phyloP scores from a whole-genome alignment of 305 asterid species.

The Stenogyne calaminthoides region DNA sequence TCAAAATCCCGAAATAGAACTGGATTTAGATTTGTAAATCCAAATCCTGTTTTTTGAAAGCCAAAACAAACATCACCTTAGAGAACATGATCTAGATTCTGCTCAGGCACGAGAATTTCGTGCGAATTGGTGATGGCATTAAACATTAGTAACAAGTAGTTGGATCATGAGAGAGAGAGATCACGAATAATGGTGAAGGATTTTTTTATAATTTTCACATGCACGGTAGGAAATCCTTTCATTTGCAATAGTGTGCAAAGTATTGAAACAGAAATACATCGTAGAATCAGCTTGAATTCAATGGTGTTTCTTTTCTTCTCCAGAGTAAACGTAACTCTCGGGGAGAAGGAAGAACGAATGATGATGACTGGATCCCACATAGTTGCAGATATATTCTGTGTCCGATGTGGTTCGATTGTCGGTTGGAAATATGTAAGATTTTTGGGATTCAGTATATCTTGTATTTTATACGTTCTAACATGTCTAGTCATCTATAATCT shows the following conservation, averaged over 20 bases:
- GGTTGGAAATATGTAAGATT: slow-evolving; percentile 95
- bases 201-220: neutral
- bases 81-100: neutral
- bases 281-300: slow-evolving; percentile 12
- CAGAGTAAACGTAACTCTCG: slow-evolving; percentile 79
- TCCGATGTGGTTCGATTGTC: slow-evolving; percentile 80
- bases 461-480: neutral
- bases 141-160: neutral
- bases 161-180: neutral
- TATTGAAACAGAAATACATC: neutral
- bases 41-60: too few relatives aligned
- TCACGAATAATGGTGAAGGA: neutral
- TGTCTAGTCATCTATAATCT: slow-evolving; percentile 1
- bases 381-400: slow-evolving; percentile 90
- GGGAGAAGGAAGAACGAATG: slow-evolving; percentile 77
- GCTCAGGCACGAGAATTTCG: too few relatives aligned
- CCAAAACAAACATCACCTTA: too few relatives aligned
- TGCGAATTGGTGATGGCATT: neutral
- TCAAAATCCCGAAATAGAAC: too few relatives aligned
- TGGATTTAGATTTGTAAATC: too few relatives aligned
- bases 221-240: neutral
- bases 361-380: slow-evolving; percentile 92
- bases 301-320: slow-evolving; percentile 22
- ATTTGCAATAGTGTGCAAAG: neutral
- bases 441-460: neutral